Evolutionary conservation across 1,139 yeast species (phyloP), one percentile per base, ranked within the genome.

Genomic region (Pichia sp.): DNA sequence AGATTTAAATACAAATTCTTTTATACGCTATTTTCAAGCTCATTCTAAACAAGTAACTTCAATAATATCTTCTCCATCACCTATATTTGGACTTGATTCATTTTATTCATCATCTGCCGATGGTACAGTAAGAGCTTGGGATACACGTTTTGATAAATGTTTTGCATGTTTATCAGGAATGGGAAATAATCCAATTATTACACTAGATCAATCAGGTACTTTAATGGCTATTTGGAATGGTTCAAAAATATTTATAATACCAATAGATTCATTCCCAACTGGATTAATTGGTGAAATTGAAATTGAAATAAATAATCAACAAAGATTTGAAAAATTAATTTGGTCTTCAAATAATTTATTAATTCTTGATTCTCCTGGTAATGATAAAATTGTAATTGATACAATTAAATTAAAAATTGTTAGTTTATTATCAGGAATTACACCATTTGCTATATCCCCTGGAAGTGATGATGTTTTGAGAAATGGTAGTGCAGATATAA

Each of bases 111-210:
- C 90, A 33, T 74, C 95, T 1, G 64, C 75, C 51, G 99, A 94
- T 64, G 76, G 83, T 48, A 80, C 96, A 0, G 87, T 89, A 3
- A 78, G 94, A 55, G 56, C 86, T 7, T 92, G 98, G 98, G 97
- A 92, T 63, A 64, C 86, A 40, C 71, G 90, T 56, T 70, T 83
- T 0, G 66, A 83, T 2, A 71, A 75, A 48, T 75, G 83, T 7
- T 78, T 76, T 48, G 95, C 56, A 6, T 39, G 95, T 0, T 74
- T 78, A 43, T 60, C 88, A 31, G 34, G 68, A 8, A 40, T 47
- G 37, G 44, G 51, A 1, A 34, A 35, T 9, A 43, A 34, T 35
- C 45, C 77, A 2, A 68, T 80, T 34, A 67, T 81, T 25, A 84
- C 89, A 0, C 82, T 80, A 61, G 97, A 90, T 63, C 92, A 96